These are phyloP conservation scores for Cladophialophora psammophila DNA, from an alignment of 2,329 filamentous ascomycete species.

Conservation along the genomic window DNA sequence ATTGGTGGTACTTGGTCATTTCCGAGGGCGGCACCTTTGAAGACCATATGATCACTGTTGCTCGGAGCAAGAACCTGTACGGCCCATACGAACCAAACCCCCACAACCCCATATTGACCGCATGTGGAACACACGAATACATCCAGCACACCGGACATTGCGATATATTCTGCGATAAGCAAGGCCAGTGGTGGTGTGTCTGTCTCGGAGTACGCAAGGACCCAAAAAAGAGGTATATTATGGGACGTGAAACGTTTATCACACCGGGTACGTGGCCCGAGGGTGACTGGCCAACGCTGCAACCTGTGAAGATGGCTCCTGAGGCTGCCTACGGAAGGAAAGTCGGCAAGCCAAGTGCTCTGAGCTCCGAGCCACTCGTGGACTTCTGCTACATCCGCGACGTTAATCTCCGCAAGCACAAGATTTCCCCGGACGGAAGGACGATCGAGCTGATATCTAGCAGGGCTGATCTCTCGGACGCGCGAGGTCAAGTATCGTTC, in stretches of 20 bases:
- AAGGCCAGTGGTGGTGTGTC: conserved; percentile 39
- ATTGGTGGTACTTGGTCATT: conserved; percentile 62
- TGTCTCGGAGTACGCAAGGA: conserved; percentile 38
- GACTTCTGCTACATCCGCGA: conserved; percentile 43
- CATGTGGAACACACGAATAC: conserved; percentile 42
- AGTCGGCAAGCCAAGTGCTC: conserved; percentile 2
- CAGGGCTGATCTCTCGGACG: conserved; percentile 33
- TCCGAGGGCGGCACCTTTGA: conserved; percentile 63
- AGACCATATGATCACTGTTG: conserved; percentile 59
- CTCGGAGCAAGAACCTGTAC: conserved; percentile 53
- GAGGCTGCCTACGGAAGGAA: not conserved
- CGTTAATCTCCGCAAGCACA: conserved; percentile 37
- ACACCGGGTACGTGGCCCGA: conserved; percentile 43
- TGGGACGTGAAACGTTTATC: conserved; percentile 48
- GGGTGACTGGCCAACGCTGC: conserved; percentile 39
- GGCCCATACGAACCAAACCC: conserved; percentile 57
- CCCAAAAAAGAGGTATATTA: conserved; percentile 37
- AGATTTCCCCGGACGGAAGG: conserved; percentile 27
- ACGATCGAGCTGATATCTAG: conserved; percentile 35
- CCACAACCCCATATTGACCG: conserved; percentile 58
- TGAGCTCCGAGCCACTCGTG: conserved; percentile 24
- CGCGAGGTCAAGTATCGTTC: conserved; percentile 38
- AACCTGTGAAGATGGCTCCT: conserved; percentile 25
- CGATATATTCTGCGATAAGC: conserved; percentile 38
- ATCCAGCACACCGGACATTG: conserved; percentile 40